Evolutionary conservation across 192 early-diverging fungal species (phyloP).

Genomic region (Physocladia obscura): DNA sequence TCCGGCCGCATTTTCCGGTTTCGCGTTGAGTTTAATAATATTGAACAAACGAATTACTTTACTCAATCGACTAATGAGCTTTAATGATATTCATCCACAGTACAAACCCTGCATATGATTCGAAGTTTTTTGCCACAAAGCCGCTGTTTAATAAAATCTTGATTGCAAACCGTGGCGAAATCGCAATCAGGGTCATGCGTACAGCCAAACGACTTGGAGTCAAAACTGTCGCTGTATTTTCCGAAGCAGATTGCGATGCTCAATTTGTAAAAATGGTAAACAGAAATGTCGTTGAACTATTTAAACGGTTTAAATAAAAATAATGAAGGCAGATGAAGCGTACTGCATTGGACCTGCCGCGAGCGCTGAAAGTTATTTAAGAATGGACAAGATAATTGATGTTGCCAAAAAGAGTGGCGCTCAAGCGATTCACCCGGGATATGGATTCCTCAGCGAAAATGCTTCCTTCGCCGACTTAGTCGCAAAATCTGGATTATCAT

Average conservation of each 20-base stretch:
- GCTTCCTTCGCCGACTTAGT: constrained; percentile 81
- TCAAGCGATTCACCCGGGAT: constrained; percentile 95
- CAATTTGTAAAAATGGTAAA: constrained; percentile 79
- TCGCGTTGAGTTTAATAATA: no score
- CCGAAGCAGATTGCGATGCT: constrained; percentile 82
- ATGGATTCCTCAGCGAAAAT: constrained; percentile 96
- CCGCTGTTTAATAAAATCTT: constrained; percentile 94
- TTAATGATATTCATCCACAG: no score
- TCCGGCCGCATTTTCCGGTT: no score
- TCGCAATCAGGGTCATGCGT: constrained; percentile 49
- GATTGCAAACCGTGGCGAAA: constrained; percentile 82
- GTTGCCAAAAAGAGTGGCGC: constrained; percentile 72
- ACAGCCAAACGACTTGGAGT: constrained; percentile 88
- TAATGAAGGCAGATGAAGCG: constrained; percentile 82
- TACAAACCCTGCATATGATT: no score
- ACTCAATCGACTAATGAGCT: no score
- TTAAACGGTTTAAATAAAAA: not conserved
- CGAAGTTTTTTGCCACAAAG: constrained; percentile 7
- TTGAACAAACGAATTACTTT: no score
- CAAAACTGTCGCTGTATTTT: constrained; percentile 92
- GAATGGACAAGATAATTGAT: constrained; percentile 77
- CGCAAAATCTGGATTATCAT: constrained; percentile 62
- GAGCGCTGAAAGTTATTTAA: constrained; percentile 79
- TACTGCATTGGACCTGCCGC: constrained; percentile 85
- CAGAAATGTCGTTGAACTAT: not conserved